phyloP scores from a whole-genome alignment of 1,284 basidiomycete genomes.

The Singerocomus rubriflavus region DNA sequence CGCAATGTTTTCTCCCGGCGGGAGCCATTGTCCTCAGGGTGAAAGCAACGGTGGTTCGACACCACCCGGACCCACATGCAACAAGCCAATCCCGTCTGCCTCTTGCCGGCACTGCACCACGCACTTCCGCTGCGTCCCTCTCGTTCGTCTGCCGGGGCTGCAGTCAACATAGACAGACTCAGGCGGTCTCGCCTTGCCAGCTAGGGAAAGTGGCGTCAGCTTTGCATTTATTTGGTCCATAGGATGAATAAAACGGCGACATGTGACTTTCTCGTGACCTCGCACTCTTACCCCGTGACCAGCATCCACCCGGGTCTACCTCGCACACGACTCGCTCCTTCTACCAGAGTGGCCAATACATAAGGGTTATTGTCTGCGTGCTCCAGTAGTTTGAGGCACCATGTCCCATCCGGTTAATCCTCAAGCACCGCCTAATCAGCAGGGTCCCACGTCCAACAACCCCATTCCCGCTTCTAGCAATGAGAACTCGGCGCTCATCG shows the following conservation, averaged over 20 bases:
- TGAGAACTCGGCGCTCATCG: slow-evolving; percentile 19
- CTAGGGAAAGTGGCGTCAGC: slow-evolving; percentile 9
- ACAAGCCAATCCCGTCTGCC: too few species aligned
- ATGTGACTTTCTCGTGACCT: slow-evolving; percentile 38
- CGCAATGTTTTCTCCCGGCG: too few species aligned
- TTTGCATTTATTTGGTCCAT: slow-evolving; percentile 31
- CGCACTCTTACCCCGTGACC: slow-evolving; percentile 35
- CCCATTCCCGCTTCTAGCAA: slow-evolving; percentile 9
- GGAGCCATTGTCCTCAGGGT: too few species aligned
- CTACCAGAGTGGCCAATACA: slow-evolving; percentile 5
- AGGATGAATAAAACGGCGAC: slow-evolving; percentile 31
- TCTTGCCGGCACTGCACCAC: too few species aligned
- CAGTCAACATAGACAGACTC: too few species aligned
- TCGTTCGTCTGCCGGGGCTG: too few species aligned
- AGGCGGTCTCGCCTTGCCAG: too few species aligned
- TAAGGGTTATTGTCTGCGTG: background rate
- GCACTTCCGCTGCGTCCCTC: too few species aligned
- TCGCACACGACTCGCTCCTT: slow-evolving; percentile 3
- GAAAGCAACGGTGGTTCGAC: too few species aligned
- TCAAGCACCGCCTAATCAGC: slow-evolving; percentile 17
- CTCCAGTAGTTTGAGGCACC: background rate
- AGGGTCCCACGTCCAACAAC: slow-evolving; percentile 9
- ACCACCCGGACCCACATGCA: too few species aligned
- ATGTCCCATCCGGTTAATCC: slow-evolving; percentile 21
- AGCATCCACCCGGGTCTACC: slow-evolving; percentile 18